Percentiles rank a stretch among this genome's conserved stretches.
These are phyloP conservation scores for Groenewaldozyma auringiensis DNA, from an alignment of 1,139 yeast genomes.

Conservation along the genomic window DNA sequence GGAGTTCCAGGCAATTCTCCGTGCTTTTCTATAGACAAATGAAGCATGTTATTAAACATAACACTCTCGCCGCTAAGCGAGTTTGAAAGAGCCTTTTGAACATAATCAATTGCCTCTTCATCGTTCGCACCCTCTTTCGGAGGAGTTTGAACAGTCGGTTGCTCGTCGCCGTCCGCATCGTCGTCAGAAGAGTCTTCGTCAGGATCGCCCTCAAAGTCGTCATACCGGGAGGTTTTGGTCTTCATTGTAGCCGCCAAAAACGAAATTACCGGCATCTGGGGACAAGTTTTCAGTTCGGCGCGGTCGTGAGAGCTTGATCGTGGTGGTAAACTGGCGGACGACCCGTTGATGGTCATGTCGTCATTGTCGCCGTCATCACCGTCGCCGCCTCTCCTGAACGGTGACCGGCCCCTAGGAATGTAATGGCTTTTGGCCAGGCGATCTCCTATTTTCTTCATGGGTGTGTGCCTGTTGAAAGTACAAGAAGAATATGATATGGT, in stretches of 20 bases:
- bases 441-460: not conserved
- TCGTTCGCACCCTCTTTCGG: constrained; percentile 13
- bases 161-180: constrained; percentile 10
- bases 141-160: not conserved
- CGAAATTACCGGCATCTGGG: constrained; percentile 16
- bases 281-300: constrained; percentile 11
- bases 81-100: constrained; percentile 1
- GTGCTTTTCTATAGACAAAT: not conserved
- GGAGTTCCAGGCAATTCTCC: not conserved
- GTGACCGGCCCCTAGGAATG: constrained; percentile 1
- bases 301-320: constrained; percentile 13
- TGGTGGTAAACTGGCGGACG: not conserved
- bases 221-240: constrained; percentile 16
- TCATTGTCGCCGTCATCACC: not conserved
- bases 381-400: not conserved
- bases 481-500: too few species aligned
- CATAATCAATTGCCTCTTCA: constrained; percentile 10
- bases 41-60: not conserved
- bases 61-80: not conserved
- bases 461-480: not conserved
- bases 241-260: constrained; percentile 22
- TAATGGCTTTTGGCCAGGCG: constrained; percentile 2
- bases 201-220: constrained; percentile 21
- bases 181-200: constrained; percentile 21
- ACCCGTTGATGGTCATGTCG: not conserved